phyloP scores from a whole-genome alignment of 192 early-diverging fungal species.

The Coemansia sp. region DNA sequence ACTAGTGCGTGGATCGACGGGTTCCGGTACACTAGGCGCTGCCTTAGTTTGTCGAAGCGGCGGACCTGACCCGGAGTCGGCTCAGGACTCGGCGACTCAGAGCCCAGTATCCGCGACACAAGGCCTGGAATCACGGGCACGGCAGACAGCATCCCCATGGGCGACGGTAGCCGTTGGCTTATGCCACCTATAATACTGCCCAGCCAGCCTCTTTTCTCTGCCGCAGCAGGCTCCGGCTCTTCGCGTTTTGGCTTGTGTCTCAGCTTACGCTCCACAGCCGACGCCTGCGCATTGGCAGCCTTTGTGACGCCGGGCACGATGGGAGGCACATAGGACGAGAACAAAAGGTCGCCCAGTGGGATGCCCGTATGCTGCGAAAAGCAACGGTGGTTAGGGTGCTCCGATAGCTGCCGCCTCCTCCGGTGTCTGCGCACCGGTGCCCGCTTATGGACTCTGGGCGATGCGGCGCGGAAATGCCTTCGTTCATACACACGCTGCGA shows the following conservation, averaged over 20 bases:
- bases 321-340: conserved; percentile 59
- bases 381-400: conserved; percentile 66
- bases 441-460: not conserved
- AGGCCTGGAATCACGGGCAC: conserved; percentile 32
- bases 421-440: conserved; percentile 19
- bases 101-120: conserved; percentile 28
- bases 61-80: conserved; percentile 38
- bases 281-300: conserved; percentile 34
- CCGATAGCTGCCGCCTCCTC: conserved; percentile 25
- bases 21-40: conserved; percentile 44
- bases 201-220: conserved; percentile 19
- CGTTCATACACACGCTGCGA: conserved; percentile 30
- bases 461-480: conserved; percentile 14
- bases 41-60: conserved; percentile 42
- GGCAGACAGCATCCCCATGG: conserved; percentile 12
- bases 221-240: not conserved
- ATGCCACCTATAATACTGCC: conserved; percentile 34
- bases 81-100: not conserved
- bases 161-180: conserved; percentile 32
- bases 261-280: conserved; percentile 39
- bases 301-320: conserved; percentile 47
- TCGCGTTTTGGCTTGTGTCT: conserved; percentile 10
- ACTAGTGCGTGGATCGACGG: conserved; percentile 72
- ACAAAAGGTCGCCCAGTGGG: conserved; percentile 70
- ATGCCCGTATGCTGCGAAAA: conserved; percentile 80